These are phyloP conservation scores for Podila epicladia DNA, from an alignment of 192 early-diverging fungal species.

Conservation along the genomic window DNA sequence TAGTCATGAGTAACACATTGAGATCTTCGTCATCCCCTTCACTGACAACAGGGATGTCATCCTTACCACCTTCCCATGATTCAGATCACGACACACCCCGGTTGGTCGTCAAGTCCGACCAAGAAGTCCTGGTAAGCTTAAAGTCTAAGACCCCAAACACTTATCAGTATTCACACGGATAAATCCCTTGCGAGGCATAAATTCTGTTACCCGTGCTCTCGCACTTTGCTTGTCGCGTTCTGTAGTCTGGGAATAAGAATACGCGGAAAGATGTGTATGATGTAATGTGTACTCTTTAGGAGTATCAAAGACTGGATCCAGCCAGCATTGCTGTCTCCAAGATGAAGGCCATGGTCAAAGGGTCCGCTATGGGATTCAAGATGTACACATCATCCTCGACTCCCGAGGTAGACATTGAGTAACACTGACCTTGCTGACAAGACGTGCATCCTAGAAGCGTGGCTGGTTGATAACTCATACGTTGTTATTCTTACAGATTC, in stretches of 20 bases:
- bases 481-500: background rate
- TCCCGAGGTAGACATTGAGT: background rate
- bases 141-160: no score
- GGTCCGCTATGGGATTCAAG: constrained; percentile 20
- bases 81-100: background rate
- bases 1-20: no score
- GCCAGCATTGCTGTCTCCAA: background rate
- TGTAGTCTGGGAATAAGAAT: no score
- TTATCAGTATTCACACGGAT: no score
- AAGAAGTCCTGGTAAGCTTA: background rate
- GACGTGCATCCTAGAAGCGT: background rate
- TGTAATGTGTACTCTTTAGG: background rate
- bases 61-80: background rate
- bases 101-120: background rate
- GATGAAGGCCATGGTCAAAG: constrained; percentile 22
- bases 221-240: no score
- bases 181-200: no score
- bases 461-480: background rate
- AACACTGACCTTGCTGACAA: background rate
- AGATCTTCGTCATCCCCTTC: no score
- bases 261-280: no score
- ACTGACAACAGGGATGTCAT: background rate
- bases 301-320: constrained; percentile 20
- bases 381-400: background rate
- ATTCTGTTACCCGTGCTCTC: no score